Percentiles rank a stretch among this genome's conserved stretches.
These are phyloP conservation scores for Orbilia quercus DNA, from an alignment of 2,329 filamentous ascomycete genomes.

Conservation along the genomic window DNA sequence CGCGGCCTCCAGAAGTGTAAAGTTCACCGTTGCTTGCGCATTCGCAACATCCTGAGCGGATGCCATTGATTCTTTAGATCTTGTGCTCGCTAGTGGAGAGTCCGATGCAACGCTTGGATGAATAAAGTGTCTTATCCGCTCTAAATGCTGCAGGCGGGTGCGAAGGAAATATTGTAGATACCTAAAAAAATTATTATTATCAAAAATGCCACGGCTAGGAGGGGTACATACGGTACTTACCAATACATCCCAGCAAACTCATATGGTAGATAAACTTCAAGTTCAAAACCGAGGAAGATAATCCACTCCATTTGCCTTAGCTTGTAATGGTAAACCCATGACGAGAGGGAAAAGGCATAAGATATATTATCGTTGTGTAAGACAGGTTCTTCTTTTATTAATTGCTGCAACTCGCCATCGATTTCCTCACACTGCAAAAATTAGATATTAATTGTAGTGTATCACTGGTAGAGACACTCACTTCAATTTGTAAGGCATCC, in stretches of 20 bases:
- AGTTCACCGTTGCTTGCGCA: conserved; percentile 54
- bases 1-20: conserved; percentile 53
- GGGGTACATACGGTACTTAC: conserved; percentile 67
- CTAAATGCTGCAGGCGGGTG: conserved; percentile 75
- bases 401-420: conserved; percentile 74
- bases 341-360: conserved; percentile 79
- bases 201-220: conserved; percentile 73
- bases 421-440: conserved; percentile 72
- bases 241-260: conserved; percentile 91
- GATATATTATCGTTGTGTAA: conserved; percentile 69
- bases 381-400: conserved; percentile 72
- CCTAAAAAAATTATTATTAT: conserved; percentile 81
- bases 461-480: conserved; percentile 61
- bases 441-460: conserved; percentile 19
- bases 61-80: conserved; percentile 56
- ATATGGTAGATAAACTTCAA: conserved; percentile 86
- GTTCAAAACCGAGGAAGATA: conserved; percentile 91
- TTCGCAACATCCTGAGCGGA: conserved; percentile 56
- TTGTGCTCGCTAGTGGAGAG: conserved; percentile 58
- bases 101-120: conserved; percentile 40
- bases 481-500: conserved; percentile 84
- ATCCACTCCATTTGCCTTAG: conserved; percentile 87
- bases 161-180: conserved; percentile 80
- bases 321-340: conserved; percentile 91
- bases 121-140: conserved; percentile 73